Conservation (phyloP, 192 early-diverging fungal genomes). For the Linnemannia hyalina region DNA sequence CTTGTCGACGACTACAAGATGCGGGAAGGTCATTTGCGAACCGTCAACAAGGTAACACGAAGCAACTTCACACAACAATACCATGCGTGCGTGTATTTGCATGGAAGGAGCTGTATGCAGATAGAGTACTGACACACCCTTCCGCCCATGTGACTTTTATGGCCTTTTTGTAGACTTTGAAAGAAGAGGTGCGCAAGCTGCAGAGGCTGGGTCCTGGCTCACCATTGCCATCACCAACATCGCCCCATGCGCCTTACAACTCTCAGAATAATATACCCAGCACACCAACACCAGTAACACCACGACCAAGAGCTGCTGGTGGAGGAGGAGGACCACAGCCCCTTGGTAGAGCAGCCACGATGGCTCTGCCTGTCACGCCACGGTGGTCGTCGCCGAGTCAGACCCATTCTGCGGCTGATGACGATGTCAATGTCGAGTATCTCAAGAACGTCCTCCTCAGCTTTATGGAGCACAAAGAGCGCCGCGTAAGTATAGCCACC, state of each 20-base stretch:
- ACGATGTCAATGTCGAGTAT: slow-evolving; percentile 80
- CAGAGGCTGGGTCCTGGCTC: slow-evolving; percentile 53
- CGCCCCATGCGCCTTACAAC: slow-evolving; percentile 23
- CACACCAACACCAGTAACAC: slow-evolving; percentile 15
- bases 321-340: background rate
- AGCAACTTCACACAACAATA: background rate
- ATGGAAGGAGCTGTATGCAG: no score
- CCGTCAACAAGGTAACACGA: slow-evolving; percentile 73
- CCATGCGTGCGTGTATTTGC: no score
- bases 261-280: slow-evolving; percentile 9
- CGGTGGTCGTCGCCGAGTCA: background rate
- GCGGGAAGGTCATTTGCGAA: slow-evolving; percentile 73
- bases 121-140: no score
- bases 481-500: slow-evolving; percentile 65
- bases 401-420: slow-evolving; percentile 28
- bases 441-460: slow-evolving; percentile 78
- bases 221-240: slow-evolving; percentile 36
- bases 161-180: slow-evolving; percentile 66
- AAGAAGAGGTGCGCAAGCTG: slow-evolving; percentile 82
- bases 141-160: background rate
- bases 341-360: background rate
- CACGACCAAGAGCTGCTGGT: background rate
- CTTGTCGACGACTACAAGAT: slow-evolving; percentile 68
- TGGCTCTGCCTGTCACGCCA: background rate
- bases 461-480: slow-evolving; percentile 81